These are phyloP conservation scores for Didymella exigua DNA, from an alignment of 2,329 filamentous ascomycete species.

Conservation along the genomic window DNA sequence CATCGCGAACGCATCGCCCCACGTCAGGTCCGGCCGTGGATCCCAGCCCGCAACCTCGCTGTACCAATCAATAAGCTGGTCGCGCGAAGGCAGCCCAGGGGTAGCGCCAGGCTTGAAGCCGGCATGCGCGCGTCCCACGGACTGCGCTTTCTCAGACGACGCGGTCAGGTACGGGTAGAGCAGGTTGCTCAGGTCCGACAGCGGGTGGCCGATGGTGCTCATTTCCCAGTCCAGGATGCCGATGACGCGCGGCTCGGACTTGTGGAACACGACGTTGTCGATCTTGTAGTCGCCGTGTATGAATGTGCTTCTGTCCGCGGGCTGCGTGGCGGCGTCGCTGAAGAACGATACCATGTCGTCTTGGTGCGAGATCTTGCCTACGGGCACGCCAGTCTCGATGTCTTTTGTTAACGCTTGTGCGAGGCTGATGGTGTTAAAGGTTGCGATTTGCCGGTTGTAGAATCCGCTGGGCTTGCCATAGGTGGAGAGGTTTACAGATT, in stretches of 20 bases:
- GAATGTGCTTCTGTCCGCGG: conserved; percentile 75
- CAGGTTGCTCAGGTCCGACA: conserved; percentile 88
- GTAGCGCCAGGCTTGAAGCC: conserved; percentile 68
- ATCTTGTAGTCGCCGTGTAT: conserved; percentile 97
- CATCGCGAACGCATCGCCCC: conserved; percentile 68
- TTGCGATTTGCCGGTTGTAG: conserved; percentile 83
- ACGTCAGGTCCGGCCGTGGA: conserved; percentile 63
- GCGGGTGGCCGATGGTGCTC: conserved; percentile 94
- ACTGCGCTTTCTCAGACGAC: conserved; percentile 43
- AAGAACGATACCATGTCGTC: conserved; percentile 82
- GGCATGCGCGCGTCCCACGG: conserved; percentile 48
- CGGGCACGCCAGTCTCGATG: conserved; percentile 73
- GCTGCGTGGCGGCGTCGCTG: conserved; percentile 69
- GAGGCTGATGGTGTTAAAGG: conserved; percentile 77
- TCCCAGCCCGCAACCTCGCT: conserved; percentile 72
- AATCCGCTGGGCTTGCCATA: conserved; percentile 80
- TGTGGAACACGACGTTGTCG: conserved; percentile 72
- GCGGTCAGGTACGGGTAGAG: conserved; percentile 55
- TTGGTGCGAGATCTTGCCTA: conserved; percentile 85
- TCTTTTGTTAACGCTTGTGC: conserved; percentile 79
- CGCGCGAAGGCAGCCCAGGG: conserved; percentile 68
- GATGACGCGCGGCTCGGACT: conserved; percentile 84
- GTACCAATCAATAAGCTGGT: conserved; percentile 70
- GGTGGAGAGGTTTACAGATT: conserved; percentile 67
- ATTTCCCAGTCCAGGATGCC: conserved; percentile 94